Evolutionary conservation across 2,329 filamentous ascomycete species (phyloP).

Genomic region (Xylariaceae sp.): DNA sequence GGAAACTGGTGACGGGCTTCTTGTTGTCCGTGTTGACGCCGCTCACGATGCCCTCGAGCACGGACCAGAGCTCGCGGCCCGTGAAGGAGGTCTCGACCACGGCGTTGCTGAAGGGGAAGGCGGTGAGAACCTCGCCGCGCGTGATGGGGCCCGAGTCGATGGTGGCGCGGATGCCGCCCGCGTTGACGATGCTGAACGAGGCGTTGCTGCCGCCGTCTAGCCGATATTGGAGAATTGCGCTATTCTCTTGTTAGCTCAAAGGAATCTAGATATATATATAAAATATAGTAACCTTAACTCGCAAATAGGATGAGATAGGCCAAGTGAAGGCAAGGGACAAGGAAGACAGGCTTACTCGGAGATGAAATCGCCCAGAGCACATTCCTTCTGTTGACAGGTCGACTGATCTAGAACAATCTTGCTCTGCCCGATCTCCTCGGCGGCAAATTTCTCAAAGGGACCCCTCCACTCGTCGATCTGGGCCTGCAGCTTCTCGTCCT

Average conservation of each 20-base stretch:
- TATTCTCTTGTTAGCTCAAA: conserved; percentile 32
- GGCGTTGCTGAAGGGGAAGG: conserved; percentile 62
- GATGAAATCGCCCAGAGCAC: conserved; percentile 51
- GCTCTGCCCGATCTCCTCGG: conserved; percentile 50
- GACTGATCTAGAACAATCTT: conserved; percentile 54
- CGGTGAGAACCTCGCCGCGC: conserved; percentile 56
- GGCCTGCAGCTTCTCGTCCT: conserved; percentile 51
- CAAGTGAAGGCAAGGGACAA: background rate
- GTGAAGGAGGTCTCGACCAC: conserved; percentile 52
- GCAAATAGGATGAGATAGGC: too few relatives aligned
- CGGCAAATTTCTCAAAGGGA: conserved; percentile 56
- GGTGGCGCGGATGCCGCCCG: conserved; percentile 57
- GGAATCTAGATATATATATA: too few relatives aligned
- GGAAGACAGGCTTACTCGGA: conserved; percentile 37
- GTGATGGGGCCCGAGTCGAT: conserved; percentile 58
- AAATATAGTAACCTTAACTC: too few relatives aligned
- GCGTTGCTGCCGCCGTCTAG: conserved; percentile 41
- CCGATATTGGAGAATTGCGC: conserved; percentile 57
- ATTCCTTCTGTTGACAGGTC: conserved; percentile 53
- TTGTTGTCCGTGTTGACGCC: conserved; percentile 50
- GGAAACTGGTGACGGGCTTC: conserved; percentile 49
- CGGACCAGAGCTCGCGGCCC: conserved; percentile 49
- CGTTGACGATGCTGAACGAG: conserved; percentile 57
- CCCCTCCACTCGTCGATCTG: conserved; percentile 54
- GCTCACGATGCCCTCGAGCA: conserved; percentile 55